Conservation (phyloP, 371 early-diverging fungal species). For the Mortierella sp. region DNA sequence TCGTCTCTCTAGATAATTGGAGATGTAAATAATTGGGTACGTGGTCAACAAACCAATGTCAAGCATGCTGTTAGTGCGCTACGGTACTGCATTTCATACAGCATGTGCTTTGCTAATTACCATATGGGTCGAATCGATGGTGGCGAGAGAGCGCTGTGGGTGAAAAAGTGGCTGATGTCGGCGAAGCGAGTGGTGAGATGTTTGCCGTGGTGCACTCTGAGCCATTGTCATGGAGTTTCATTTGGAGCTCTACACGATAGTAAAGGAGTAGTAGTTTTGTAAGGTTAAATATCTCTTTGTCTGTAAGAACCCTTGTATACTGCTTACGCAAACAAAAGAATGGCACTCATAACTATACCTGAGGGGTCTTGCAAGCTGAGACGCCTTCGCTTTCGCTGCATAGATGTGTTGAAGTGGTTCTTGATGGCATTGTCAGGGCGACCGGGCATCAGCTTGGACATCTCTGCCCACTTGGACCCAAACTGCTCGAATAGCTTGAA, state of each 20-base stretch:
- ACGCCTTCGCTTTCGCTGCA: slow-evolving; percentile 59
- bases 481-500: slow-evolving; percentile 51
- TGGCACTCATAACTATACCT: slow-evolving; percentile 16
- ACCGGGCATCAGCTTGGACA: slow-evolving; percentile 59
- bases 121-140: slow-evolving; percentile 51
- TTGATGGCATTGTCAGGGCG: slow-evolving; percentile 60
- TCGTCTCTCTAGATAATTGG: slow-evolving; percentile 29
- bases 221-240: slow-evolving; percentile 35
- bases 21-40: background rate
- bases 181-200: slow-evolving; percentile 41
- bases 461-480: slow-evolving; percentile 61
- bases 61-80: background rate
- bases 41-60: background rate
- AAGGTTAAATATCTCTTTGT: background rate
- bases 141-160: slow-evolving; percentile 20
- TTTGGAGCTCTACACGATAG: slow-evolving; percentile 41
- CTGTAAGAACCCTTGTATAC: background rate
- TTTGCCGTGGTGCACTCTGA: slow-evolving; percentile 11
- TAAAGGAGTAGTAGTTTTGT: background rate
- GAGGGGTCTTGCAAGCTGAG: slow-evolving; percentile 50
- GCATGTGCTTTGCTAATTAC: no score
- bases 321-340: background rate
- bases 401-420: slow-evolving; percentile 59
- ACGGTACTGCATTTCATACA: no score
- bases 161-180: slow-evolving; percentile 29